Base-by-base conservation (phyloP, 163 green algal genomes). In the Volvox carteri region DNA sequence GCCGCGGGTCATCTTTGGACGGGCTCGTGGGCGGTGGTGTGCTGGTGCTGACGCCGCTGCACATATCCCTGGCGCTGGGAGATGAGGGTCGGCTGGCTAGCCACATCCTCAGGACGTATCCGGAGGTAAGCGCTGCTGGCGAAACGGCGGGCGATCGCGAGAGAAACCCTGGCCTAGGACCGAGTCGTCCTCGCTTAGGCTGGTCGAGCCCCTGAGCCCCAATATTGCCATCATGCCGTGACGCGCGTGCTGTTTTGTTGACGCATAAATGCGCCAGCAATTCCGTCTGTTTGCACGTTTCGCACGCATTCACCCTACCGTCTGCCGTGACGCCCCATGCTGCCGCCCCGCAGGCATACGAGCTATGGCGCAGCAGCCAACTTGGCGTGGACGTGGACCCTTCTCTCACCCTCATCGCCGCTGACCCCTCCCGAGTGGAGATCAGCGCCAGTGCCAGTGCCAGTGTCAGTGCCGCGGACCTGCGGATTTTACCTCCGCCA, bases 31-130 rank as follows among this genome's bases (percentile, higher is more conserved):
- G 67, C 30, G 60, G 42, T 30, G 79, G 79, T 33, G 60, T 86
- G 62, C 7, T 86, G 42, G 79, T 78, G 79, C 60, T 86, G 62
- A 86, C 79, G 62, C 79, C 79, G 60, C 58, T 86, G 79, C 79
- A 86, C 62, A 37, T 86, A 46, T 33, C 60, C 18, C 60, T 86
- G 28, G 79, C 62, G n/a, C 58, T 86, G 79, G 79, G 44, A 9
- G 79, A 86, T 42, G 62, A 52, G 42, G 79, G 79, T 33, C n/a
- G 42, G 9, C 42, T 86, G 62, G 79, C 62, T 0, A 41, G 2
- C 14, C 79, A 86, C 44, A 50, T 86, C 6, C 44, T 86, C 14
- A 54, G 30, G 41, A 86, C 60, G 25, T 86, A 86, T 60, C 62
- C 79, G 6, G 79, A 86, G 79, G 79, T 70, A 30, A 28, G 77